These are phyloP conservation scores for Phytophthora rubi DNA, from an alignment of 352 stramenopile species.

Conservation along the genomic window DNA sequence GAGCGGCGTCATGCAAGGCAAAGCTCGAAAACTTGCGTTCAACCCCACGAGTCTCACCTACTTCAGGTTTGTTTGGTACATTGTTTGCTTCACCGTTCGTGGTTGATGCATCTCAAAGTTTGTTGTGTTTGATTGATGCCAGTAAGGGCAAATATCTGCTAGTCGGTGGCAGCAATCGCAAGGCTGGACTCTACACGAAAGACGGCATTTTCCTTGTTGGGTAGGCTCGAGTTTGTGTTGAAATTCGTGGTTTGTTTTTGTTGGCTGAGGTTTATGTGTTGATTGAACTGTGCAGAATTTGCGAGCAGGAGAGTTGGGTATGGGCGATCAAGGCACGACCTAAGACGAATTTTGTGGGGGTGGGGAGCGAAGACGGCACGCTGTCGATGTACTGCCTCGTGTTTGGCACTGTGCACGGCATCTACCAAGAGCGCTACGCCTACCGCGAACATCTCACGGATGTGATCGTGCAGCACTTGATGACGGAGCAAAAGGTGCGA, in stretches of 20 bases:
- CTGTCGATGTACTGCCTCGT: conserved; percentile 89
- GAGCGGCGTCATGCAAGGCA: conserved; percentile 83
- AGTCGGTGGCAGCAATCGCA: conserved; percentile 87
- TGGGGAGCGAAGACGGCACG: conserved; percentile 89
- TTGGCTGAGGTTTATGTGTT: background rate
- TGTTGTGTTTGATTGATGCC: conserved; percentile 1
- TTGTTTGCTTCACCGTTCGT: background rate
- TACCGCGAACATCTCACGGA: conserved; percentile 95
- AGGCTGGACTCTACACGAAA: conserved; percentile 91
- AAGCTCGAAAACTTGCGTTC: conserved; percentile 92
- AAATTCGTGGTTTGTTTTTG: background rate
- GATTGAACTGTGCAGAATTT: conserved; percentile 53
- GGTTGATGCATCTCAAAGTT: background rate
- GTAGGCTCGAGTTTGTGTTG: conserved; percentile 22
- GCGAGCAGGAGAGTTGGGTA: conserved; percentile 91
- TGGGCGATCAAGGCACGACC: conserved; percentile 87
- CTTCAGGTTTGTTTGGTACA: conserved; percentile 66
- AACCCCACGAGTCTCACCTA: conserved; percentile 92
- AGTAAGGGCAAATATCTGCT: conserved; percentile 93
- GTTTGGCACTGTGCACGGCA: conserved; percentile 92
- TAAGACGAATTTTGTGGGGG: conserved; percentile 86
- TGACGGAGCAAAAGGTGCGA: conserved; percentile 94
- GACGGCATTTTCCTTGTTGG: conserved; percentile 78
- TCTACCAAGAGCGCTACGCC: conserved; percentile 94
- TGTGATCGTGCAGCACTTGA: conserved; percentile 95